Evolutionary conservation across 805 yeast genomes (phyloP).

Genomic region (Yamadazyma kitorensis): DNA sequence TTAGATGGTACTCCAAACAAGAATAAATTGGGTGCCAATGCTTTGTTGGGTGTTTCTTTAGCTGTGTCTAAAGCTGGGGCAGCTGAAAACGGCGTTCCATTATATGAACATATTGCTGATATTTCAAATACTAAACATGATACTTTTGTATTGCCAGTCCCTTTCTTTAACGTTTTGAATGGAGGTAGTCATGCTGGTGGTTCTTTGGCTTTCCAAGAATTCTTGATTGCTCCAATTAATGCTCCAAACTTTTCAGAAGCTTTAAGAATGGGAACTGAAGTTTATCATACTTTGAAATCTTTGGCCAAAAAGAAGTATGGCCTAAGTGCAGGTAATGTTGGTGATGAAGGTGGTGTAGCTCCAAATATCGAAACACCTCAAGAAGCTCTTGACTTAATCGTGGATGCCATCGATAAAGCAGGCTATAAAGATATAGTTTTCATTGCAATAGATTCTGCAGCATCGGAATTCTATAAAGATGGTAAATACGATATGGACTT

Average conservation of each 20-base stretch:
- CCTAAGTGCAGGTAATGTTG: slow-evolving; percentile 21
- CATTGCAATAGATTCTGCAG: slow-evolving; percentile 22
- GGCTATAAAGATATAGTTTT: slow-evolving; percentile 18
- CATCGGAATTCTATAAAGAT: slow-evolving; percentile 20
- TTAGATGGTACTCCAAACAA: slow-evolving; percentile 21
- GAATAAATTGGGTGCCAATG: slow-evolving; percentile 21
- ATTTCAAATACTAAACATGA: slow-evolving; percentile 11
- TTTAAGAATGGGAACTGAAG: slow-evolving; percentile 19
- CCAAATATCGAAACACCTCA: slow-evolving; percentile 18
- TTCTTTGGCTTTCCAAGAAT: slow-evolving; percentile 22
- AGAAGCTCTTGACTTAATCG: slow-evolving; percentile 20
- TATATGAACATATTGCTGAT: slow-evolving; percentile 19
- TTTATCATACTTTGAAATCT: slow-evolving; percentile 19
- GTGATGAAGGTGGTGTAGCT: slow-evolving; percentile 26
- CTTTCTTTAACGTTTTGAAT: slow-evolving; percentile 22
- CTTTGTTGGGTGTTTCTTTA: slow-evolving; percentile 21
- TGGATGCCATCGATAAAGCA: slow-evolving; percentile 16
- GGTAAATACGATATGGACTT: slow-evolving; percentile 21
- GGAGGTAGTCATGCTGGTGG: slow-evolving; percentile 26
- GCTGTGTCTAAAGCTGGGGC: slow-evolving; percentile 22
- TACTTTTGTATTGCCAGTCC: slow-evolving; percentile 19
- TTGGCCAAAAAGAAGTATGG: slow-evolving; percentile 20
- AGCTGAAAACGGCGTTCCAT: slow-evolving; percentile 16
- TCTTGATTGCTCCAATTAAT: slow-evolving; percentile 20
- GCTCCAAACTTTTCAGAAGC: slow-evolving; percentile 19